phyloP scores from a whole-genome alignment of 2,329 filamentous ascomycete species.

The Penicillium sp. region DNA sequence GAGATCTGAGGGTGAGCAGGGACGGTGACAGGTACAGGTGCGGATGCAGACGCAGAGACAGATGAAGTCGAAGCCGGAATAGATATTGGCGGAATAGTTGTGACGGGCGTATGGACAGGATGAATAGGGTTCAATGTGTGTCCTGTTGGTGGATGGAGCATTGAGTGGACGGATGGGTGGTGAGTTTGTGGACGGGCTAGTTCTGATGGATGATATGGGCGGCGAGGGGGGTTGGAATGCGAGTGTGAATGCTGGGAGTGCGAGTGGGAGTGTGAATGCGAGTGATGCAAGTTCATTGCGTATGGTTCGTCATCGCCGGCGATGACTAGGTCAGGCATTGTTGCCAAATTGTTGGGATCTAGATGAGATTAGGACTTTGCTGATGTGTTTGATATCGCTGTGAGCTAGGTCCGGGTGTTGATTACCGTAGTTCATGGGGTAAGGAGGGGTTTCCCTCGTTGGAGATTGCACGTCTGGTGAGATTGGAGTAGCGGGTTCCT shows the following conservation, averaged over 20 bases:
- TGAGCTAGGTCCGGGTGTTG: too few relatives aligned
- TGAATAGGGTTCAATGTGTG: background rate
- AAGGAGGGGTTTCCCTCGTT: slow-evolving; percentile 24
- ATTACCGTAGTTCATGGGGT: slow-evolving; percentile 14
- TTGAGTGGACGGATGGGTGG: slow-evolving; percentile 1
- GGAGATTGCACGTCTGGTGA: slow-evolving; percentile 31
- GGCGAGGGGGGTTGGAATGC: slow-evolving; percentile 1
- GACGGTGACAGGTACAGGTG: background rate
- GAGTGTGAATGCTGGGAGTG: background rate
- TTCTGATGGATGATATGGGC: slow-evolving; percentile 2
- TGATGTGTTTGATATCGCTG: background rate
- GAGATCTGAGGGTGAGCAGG: background rate
- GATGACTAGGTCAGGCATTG: slow-evolving; percentile 27
- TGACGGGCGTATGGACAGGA: background rate
- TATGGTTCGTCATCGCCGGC: slow-evolving; percentile 25
- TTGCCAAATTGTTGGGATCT: slow-evolving; percentile 28
- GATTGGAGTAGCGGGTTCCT: slow-evolving; percentile 28
- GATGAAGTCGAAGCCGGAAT: background rate
- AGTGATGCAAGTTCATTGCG: slow-evolving; percentile 13
- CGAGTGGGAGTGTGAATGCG: background rate
- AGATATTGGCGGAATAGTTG: background rate
- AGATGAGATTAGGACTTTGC: background rate
- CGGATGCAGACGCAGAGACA: background rate
- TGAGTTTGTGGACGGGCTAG: background rate
- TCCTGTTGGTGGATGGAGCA: background rate